phyloP scores from a whole-genome alignment of 1,139 yeast species.

The Suhomyces atakaporum region DNA sequence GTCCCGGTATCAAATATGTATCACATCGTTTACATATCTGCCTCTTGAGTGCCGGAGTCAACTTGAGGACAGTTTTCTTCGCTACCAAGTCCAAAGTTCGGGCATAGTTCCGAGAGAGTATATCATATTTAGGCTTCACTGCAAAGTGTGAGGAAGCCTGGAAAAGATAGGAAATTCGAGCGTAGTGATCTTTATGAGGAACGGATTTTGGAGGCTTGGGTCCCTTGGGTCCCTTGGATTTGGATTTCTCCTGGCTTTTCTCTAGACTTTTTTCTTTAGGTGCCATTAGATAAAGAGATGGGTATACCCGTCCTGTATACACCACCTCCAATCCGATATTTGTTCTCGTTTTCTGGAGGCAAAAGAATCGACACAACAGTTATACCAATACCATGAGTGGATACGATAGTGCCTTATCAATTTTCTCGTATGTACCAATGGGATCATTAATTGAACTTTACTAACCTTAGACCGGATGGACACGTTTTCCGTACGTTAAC shows the following conservation, averaged over 20 bases:
- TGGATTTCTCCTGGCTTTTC: too few species aligned
- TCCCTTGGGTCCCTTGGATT: constrained; percentile 3
- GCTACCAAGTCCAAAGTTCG: constrained; percentile 53
- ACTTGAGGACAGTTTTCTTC: constrained; percentile 61
- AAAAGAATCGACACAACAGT: neutral
- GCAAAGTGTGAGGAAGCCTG: constrained; percentile 47
- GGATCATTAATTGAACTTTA: constrained; percentile 17
- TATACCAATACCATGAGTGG: constrained; percentile 72
- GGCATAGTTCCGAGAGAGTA: constrained; percentile 52
- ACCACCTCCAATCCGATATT: neutral
- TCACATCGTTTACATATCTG: constrained; percentile 62
- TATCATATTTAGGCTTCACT: constrained; percentile 23
- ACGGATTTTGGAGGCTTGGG: constrained; percentile 31
- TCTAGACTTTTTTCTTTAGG: constrained; percentile 1
- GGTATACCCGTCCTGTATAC: neutral
- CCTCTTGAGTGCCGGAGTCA: constrained; percentile 64
- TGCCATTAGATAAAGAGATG: constrained; percentile 5
- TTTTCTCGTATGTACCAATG: constrained; percentile 73
- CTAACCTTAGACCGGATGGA: constrained; percentile 82
- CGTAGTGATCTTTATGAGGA: constrained; percentile 60
- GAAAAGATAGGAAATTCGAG: constrained; percentile 56
- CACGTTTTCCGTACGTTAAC: constrained; percentile 92
- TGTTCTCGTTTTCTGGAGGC: neutral
- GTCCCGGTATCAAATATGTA: constrained; percentile 49
- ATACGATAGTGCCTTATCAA: constrained; percentile 98